A percentile compares a stretch with the other conserved stretches of the same genome.
Evolutionary conservation across 768 basidiomycete species (phyloP).

Genomic region (Psilocybe azurescens): DNA sequence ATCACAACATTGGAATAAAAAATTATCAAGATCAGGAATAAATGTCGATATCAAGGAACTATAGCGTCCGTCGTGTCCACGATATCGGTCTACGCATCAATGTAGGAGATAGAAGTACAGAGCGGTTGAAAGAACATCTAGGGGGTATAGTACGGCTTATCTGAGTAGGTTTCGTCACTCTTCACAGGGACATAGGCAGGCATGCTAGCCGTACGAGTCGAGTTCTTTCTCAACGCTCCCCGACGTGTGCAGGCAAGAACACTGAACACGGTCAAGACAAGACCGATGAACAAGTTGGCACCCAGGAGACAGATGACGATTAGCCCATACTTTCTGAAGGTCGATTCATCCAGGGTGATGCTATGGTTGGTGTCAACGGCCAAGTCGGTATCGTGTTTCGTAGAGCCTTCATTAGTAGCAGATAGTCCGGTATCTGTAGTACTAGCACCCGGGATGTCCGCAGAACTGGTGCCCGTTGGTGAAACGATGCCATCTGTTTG

Average conservation of each 20-base stretch:
- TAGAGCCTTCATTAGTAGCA: neutral
- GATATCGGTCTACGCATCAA: too few species aligned
- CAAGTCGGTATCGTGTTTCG: constrained; percentile 6
- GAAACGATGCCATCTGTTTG: neutral
- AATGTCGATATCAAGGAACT: too few species aligned
- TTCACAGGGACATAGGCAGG: constrained; percentile 20
- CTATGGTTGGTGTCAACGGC: constrained; percentile 8
- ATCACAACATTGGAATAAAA: too few species aligned
- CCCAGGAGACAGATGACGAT: constrained; percentile 31
- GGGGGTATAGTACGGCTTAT: neutral
- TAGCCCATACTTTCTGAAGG: constrained; percentile 29
- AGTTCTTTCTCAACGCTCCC: constrained; percentile 17
- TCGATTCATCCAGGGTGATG: constrained; percentile 15
- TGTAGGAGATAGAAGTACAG: too few species aligned
- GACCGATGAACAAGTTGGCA: constrained; percentile 32
- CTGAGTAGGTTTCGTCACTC: constrained; percentile 10
- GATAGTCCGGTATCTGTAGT: neutral
- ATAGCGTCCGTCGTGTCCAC: too few species aligned
- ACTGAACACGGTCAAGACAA: constrained; percentile 28
- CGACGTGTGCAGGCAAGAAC: constrained; percentile 31
- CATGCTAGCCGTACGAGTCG: neutral
- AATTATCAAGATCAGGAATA: too few species aligned
- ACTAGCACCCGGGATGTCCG: neutral
- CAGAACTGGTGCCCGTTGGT: neutral
- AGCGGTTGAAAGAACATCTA: neutral